Conservation (phyloP, 2,329 filamentous ascomycete species). For the Hypoxylon sp. region DNA sequence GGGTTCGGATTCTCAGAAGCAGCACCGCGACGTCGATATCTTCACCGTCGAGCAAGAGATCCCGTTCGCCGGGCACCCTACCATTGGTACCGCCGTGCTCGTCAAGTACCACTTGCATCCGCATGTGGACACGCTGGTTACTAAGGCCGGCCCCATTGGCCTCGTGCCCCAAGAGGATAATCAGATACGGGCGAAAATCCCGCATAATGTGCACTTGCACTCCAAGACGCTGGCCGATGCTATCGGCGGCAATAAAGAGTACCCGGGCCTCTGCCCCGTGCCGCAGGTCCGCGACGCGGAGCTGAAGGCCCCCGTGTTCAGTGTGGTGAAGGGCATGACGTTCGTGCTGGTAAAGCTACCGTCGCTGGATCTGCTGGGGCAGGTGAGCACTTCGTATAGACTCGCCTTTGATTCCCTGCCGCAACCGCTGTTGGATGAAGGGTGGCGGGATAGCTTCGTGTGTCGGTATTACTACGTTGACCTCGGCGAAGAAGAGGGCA, state of each 20-base stretch:
- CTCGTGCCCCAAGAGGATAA: slow-evolving; percentile 10
- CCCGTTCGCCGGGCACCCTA: slow-evolving; percentile 75
- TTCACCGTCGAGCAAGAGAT: slow-evolving; percentile 70
- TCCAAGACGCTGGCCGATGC: slow-evolving; percentile 57
- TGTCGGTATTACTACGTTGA: slow-evolving; percentile 73
- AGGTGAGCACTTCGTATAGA: slow-evolving; percentile 53
- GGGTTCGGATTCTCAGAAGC: slow-evolving; percentile 36
- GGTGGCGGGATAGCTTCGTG: slow-evolving; percentile 69
- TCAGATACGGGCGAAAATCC: slow-evolving; percentile 72
- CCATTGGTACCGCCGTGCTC: slow-evolving; percentile 70
- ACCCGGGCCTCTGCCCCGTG: slow-evolving; percentile 45
- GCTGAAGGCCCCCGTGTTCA: slow-evolving; percentile 65
- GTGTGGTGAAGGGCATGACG: slow-evolving; percentile 80
- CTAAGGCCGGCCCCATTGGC: slow-evolving; percentile 70
- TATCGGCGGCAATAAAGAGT: slow-evolving; percentile 38
- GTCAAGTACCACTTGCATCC: slow-evolving; percentile 57
- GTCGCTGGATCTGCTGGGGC: slow-evolving; percentile 70
- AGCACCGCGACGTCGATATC: slow-evolving; percentile 67
- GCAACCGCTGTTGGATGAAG: slow-evolving; percentile 63
- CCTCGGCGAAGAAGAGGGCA: slow-evolving; percentile 47
- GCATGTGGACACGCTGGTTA: slow-evolving; percentile 63
- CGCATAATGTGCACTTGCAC: slow-evolving; percentile 77
- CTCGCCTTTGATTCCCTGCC: slow-evolving; percentile 54
- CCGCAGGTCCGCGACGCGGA: slow-evolving; percentile 49
- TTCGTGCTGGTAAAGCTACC: slow-evolving; percentile 77